phyloP scores from a whole-genome alignment of 306 rosid genomes.

The Citrullus mucosospermus region DNA sequence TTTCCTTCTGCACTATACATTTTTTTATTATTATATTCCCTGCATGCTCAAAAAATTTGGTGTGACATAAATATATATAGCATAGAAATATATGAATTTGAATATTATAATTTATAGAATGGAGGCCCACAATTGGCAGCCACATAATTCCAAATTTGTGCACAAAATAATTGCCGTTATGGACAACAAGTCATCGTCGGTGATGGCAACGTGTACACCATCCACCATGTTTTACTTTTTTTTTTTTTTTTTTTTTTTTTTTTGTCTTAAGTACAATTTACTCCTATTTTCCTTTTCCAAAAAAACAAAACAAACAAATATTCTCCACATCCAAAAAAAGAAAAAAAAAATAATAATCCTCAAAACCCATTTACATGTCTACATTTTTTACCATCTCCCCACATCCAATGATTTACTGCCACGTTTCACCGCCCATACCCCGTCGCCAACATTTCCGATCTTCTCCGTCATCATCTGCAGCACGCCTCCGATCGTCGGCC shows the following conservation, averaged over 20 bases:
- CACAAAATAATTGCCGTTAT: neutral
- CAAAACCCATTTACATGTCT: neutral
- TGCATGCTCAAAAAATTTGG: too few relatives aligned
- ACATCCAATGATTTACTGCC: neutral
- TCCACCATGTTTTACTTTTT: neutral
- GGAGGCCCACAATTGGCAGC: neutral
- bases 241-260: too few relatives aligned
- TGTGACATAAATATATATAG: neutral
- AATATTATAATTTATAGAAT: neutral
- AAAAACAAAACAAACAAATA: neutral
- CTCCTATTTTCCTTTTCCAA: neutral
- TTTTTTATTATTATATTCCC: too few relatives aligned
- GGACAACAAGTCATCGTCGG: neutral
- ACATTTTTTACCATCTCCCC: neutral
- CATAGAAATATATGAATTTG: neutral
- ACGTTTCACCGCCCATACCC: neutral
- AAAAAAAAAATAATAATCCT: too few relatives aligned
- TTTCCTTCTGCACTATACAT: too few relatives aligned
- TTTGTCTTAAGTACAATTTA: neutral
- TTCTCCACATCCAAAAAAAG: neutral
- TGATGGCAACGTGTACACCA: slow-evolving; percentile 5
- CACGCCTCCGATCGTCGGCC: slow-evolving; percentile 22
- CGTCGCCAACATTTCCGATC: neutral
- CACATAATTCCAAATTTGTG: neutral
- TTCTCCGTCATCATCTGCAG: slow-evolving; percentile 8